These are phyloP conservation scores for slime mould (Dictyostelium discoideum) DNA, from an alignment of 78 protist genomes.

Conservation along the genomic window DNA sequence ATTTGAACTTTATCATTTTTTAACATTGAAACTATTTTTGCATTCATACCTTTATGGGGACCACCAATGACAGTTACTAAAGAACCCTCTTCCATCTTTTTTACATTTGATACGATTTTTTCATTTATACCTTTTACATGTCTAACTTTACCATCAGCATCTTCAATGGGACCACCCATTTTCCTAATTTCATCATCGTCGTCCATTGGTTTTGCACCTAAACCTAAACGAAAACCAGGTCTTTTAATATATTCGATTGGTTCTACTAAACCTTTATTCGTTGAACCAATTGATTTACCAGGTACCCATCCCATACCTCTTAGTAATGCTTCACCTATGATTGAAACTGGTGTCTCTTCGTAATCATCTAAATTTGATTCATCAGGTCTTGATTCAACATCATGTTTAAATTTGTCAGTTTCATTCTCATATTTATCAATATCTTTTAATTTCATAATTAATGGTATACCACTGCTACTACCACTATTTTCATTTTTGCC, in stretches of 20 bases:
- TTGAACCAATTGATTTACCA: conserved; percentile 79
- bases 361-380: conserved; percentile 61
- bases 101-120: conserved; percentile 25
- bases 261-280: conserved; percentile 46
- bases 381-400: conserved; percentile 72
- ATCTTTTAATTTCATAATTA: conserved; percentile 60
- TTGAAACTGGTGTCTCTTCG: conserved; percentile 66
- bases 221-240: conserved; percentile 63
- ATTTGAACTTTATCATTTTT: conserved; percentile 15
- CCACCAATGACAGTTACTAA: conserved; percentile 12
- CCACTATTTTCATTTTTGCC: neutral
- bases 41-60: conserved; percentile 61
- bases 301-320: conserved; percentile 88
- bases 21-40: neutral
- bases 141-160: conserved; percentile 50
- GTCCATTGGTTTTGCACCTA: conserved; percentile 70
- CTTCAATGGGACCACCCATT: conserved; percentile 12
- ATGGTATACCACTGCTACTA: conserved; percentile 1
- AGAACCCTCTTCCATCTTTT: neutral
- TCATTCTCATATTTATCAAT: conserved; percentile 37
- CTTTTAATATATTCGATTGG: conserved; percentile 79
- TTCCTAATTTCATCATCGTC: neutral
- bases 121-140: conserved; percentile 26
- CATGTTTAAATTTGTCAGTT: conserved; percentile 72
- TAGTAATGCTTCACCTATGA: conserved; percentile 84